Evolutionary conservation across 2,329 filamentous ascomycete species (phyloP), one percentile per base, ranked within the genome.

Genomic region (Clonostachys rosea): DNA sequence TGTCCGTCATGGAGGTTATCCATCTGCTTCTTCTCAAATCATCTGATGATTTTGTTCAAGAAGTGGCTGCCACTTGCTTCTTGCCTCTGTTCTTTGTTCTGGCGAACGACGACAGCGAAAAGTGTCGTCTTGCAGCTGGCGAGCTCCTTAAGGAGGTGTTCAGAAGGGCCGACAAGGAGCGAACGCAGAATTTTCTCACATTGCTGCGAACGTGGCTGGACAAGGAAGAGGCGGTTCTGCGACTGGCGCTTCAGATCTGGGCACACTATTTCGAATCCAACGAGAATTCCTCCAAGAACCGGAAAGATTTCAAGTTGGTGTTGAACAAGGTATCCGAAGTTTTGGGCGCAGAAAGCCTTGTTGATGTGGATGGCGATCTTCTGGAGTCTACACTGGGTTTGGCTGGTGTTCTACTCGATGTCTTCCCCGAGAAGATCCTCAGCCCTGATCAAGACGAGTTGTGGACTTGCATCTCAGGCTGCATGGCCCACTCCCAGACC

Each of bases 1-100:
- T 96, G 50, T 96, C 91, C 1, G 89, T 96, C 30, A 89, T 99
- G 81, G 94, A 99, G 67, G 83, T 92, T 4, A 76, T 96, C 42
- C 86, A 96, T 60, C 75, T 91, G 40, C 74, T 99, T n/a, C 74
- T 97, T 18, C 84, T 81, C 52, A 97, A 96, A 67, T 85, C 91
- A 5, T 86, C 87, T 0, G 81, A 90, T 37, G 87, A 91, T 24
- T 82, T 91, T 42, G 81, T 91, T 8, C 89, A 95, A 62, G 88
- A 96, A 54, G 80, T 96, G 34, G 78, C 89, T 0, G 81, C 82
- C 2, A 87, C 83, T 17, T 89, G 91, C 60, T 99, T 96, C 70
- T 76, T 95, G 18, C 91, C 91, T 0, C 68, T 99, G 6, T 83
- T 96, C 44, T 82, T 96, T 56, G 83, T 91, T 14, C 78, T 96